Percentiles rank a stretch among this genome's conserved stretches.
Conservation (phyloP, 2,329 filamentous ascomycete species). For the Paracamarosporium sp. region DNA sequence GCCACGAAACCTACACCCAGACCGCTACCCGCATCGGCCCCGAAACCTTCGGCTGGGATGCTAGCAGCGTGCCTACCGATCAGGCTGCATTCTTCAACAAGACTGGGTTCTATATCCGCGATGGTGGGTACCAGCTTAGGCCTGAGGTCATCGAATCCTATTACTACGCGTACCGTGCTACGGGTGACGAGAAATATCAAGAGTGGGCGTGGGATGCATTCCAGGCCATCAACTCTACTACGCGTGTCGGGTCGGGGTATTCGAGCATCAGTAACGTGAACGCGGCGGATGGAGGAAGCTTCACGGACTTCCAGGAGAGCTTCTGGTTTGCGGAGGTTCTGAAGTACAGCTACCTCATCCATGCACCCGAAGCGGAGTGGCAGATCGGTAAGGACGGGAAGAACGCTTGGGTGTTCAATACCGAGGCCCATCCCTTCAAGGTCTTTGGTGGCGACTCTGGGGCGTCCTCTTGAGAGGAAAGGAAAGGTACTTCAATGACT, state of each 20-base stretch:
- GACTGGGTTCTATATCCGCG: conserved; percentile 75
- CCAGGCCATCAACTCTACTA: conserved; percentile 68
- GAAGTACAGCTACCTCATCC: conserved; percentile 82
- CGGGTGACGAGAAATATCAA: conserved; percentile 76
- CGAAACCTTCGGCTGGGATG: conserved; percentile 59
- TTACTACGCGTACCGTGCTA: conserved; percentile 87
- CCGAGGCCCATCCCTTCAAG: conserved; percentile 68
- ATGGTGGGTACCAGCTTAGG: conserved; percentile 69
- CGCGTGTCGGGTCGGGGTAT: conserved; percentile 71
- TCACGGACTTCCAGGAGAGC: conserved; percentile 78
- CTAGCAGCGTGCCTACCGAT: conserved; percentile 34
- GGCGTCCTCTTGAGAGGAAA: not conserved
- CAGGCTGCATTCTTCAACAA: conserved; percentile 66
- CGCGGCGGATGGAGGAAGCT: conserved; percentile 63
- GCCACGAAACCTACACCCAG: conserved; percentile 73
- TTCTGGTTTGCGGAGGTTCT: conserved; percentile 89
- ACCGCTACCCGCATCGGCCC: conserved; percentile 80
- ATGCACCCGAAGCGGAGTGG: conserved; percentile 66
- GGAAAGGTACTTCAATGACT: not conserved
- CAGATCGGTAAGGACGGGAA: conserved; percentile 58
- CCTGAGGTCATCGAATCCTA: conserved; percentile 84
- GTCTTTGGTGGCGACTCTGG: conserved; percentile 39
- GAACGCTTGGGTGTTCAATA: conserved; percentile 69
- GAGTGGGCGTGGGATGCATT: conserved; percentile 87
- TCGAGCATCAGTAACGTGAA: conserved; percentile 72